phyloP scores from a whole-genome alignment of 352 stramenopile genomes.

The Pythium diclinum region DNA sequence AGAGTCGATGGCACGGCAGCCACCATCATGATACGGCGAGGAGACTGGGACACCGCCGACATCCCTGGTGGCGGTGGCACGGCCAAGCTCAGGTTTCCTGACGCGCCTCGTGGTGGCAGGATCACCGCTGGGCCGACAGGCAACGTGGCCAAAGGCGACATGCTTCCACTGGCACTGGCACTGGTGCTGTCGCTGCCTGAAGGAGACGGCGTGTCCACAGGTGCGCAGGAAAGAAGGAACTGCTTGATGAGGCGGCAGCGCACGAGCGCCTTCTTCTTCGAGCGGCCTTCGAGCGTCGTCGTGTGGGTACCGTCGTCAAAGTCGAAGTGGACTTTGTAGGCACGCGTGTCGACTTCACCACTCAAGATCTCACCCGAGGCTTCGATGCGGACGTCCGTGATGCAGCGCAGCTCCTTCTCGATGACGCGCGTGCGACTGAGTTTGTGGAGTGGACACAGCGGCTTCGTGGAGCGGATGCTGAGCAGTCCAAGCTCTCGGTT shows the following conservation, averaged over 20 bases:
- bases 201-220: neutral
- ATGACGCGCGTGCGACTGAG: slow-evolving; percentile 38
- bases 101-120: slow-evolving; percentile 13
- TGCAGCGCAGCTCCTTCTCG: slow-evolving; percentile 50
- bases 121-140: slow-evolving; percentile 2
- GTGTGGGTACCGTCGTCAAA: slow-evolving; percentile 59
- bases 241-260: slow-evolving; percentile 58
- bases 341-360: slow-evolving; percentile 61
- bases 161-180: slow-evolving; percentile 2
- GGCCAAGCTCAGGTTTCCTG: slow-evolving; percentile 20
- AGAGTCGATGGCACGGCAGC: slow-evolving; percentile 21
- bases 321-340: slow-evolving; percentile 72
- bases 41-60: slow-evolving; percentile 9
- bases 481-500: slow-evolving; percentile 41
- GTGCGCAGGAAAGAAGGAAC: slow-evolving; percentile 33
- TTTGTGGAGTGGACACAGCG: slow-evolving; percentile 38
- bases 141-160: neutral
- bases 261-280: slow-evolving; percentile 52
- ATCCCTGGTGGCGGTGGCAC: slow-evolving; percentile 14
- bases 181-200: slow-evolving; percentile 10
- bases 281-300: slow-evolving; percentile 51
- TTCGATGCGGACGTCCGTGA: slow-evolving; percentile 63
- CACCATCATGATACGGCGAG: slow-evolving; percentile 24
- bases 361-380: slow-evolving; percentile 56
- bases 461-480: slow-evolving; percentile 47